phyloP scores from a whole-genome alignment of 805 yeast species.

The Ogataea glucozyma region DNA sequence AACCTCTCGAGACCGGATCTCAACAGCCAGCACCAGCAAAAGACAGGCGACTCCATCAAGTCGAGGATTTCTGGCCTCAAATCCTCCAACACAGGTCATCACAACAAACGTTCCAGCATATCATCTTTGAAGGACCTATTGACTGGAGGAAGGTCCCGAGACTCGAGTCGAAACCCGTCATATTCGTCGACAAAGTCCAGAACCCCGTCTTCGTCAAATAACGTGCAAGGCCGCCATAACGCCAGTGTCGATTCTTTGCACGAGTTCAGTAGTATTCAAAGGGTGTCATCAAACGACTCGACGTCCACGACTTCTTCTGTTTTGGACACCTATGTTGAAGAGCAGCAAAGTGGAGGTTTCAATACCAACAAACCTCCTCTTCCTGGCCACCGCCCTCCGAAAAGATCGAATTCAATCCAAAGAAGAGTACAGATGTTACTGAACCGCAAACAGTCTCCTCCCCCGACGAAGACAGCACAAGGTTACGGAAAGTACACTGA shows the following conservation, averaged over 20 bases:
- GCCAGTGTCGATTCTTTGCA: constrained; percentile 27
- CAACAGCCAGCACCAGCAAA: constrained; percentile 23
- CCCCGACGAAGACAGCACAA: constrained; percentile 60
- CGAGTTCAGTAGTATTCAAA: constrained; percentile 19
- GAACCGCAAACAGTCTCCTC: constrained; percentile 44
- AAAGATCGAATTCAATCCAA: constrained; percentile 46
- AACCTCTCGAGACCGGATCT: constrained; percentile 38
- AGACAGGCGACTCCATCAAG: constrained; percentile 29
- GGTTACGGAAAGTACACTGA: constrained; percentile 83
- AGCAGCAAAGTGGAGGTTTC: constrained; percentile 5
- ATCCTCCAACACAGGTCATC: constrained; percentile 23
- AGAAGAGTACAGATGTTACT: constrained; percentile 54
- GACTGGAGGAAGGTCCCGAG: constrained; percentile 36
- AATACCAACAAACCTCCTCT: constrained; percentile 16
- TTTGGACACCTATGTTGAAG: constrained; percentile 19
- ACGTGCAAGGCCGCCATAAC: constrained; percentile 9
- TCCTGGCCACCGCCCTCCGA: constrained; percentile 30
- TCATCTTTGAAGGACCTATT: constrained; percentile 36
- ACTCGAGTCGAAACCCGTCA: constrained; percentile 25
- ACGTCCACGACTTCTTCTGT: constrained; percentile 13
- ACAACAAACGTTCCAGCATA: constrained; percentile 37
- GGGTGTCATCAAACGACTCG: constrained; percentile 13
- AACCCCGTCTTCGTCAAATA: constrained; percentile 18
- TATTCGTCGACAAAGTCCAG: constrained; percentile 20
- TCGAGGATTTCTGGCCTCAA: constrained; percentile 19